These are phyloP conservation scores for Nothophaeocryptopus gaeumannii DNA, from an alignment of 2,329 filamentous ascomycete genomes.

Conservation along the genomic window DNA sequence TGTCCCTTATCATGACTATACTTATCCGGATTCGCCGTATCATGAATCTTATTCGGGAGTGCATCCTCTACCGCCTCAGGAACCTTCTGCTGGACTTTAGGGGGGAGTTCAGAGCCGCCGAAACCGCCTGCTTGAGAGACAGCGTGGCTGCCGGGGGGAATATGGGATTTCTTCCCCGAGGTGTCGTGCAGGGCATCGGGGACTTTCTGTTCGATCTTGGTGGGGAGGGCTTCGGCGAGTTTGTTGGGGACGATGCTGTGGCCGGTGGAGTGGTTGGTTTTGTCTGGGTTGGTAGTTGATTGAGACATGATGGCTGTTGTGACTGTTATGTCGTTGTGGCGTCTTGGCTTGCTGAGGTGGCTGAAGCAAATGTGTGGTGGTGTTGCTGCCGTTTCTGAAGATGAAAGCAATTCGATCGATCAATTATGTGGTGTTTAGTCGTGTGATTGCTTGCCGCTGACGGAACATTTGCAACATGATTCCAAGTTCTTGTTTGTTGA, in stretches of 20 bases:
- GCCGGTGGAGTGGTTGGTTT: slow-evolving; percentile 13
- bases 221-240: slow-evolving; percentile 12
- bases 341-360: too few species aligned
- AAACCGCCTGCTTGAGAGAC: neutral
- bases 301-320: neutral
- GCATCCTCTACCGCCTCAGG: slow-evolving; percentile 11
- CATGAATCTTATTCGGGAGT: slow-evolving; percentile 15
- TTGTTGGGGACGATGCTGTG: slow-evolving; percentile 11
- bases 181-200: slow-evolving; percentile 13
- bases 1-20: slow-evolving; percentile 8
- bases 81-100: slow-evolving; percentile 8
- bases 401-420: too few species aligned
- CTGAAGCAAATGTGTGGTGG: too few species aligned
- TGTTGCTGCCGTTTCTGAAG: too few species aligned
- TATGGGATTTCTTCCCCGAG: slow-evolving; percentile 5
- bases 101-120: slow-evolving; percentile 6
- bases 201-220: slow-evolving; percentile 12
- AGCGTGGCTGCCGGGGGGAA: slow-evolving; percentile 3
- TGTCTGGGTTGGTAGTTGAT: slow-evolving; percentile 12
- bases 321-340: too few species aligned
- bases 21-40: slow-evolving; percentile 6
- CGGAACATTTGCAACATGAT: too few species aligned
- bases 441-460: too few species aligned
- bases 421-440: too few species aligned
- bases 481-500: too few species aligned